These are phyloP conservation scores for Rhodocollybia butyracea DNA, from an alignment of 768 basidiomycete species.

Conservation along the genomic window DNA sequence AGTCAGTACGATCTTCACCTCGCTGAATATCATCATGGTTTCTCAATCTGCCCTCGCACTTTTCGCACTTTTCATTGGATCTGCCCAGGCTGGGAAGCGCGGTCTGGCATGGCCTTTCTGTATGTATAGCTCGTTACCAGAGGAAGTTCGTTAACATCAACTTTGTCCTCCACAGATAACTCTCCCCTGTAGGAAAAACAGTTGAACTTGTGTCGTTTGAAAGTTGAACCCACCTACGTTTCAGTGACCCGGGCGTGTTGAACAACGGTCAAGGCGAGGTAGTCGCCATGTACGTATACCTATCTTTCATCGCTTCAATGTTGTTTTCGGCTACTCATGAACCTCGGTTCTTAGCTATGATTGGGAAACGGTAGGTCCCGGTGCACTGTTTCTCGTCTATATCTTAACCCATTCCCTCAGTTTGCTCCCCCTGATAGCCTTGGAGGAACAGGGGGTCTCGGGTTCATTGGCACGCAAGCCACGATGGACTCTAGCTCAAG, in stretches of 20 bases:
- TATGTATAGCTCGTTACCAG: slow-evolving; percentile 11
- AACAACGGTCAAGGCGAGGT: slow-evolving; percentile 30
- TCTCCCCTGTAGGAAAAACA: slow-evolving; percentile 21
- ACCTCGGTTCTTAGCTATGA: slow-evolving; percentile 25
- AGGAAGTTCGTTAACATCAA: not conserved
- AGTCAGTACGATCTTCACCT: not conserved
- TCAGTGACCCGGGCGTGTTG: slow-evolving; percentile 14
- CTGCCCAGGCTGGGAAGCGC: slow-evolving; percentile 30
- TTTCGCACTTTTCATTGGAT: slow-evolving; percentile 13
- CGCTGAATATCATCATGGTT: not conserved
- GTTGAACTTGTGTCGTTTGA: not conserved
- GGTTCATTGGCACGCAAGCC: slow-evolving; percentile 37
- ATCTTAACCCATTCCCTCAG: too few species aligned
- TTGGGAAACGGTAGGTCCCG: slow-evolving; percentile 36
- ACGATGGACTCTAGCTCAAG: slow-evolving; percentile 34
- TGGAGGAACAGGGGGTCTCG: slow-evolving; percentile 32
- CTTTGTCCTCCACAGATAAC: slow-evolving; percentile 19
- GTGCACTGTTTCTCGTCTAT: too few species aligned
- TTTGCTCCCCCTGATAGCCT: slow-evolving; percentile 26
- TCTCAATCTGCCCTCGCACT: slow-evolving; percentile 5
- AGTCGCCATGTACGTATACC: slow-evolving; percentile 29
- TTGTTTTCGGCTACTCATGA: not conserved
- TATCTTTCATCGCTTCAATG: not conserved
- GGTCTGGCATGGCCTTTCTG: slow-evolving; percentile 36
- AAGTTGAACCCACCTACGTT: not conserved